Conservation (phyloP, 179 eudicot species). For the Sideroxylon spinosum region DNA sequence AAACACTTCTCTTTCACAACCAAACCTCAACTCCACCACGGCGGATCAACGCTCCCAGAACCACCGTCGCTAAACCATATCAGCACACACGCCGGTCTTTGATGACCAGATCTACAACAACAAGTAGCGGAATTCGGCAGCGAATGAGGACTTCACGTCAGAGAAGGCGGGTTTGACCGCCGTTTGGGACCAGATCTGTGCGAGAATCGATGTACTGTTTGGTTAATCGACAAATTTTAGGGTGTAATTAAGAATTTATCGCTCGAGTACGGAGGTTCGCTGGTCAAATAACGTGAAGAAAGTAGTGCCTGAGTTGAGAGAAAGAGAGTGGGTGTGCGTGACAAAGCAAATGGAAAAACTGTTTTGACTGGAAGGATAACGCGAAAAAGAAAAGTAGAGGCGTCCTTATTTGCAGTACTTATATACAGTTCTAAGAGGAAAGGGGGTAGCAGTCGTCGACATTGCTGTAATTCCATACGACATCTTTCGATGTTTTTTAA, state of each 20-base stretch:
- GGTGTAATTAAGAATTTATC: background rate
- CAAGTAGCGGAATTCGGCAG: background rate
- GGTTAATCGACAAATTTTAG: background rate
- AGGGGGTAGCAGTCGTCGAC: no score
- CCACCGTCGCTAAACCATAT: background rate
- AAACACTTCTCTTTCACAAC: background rate
- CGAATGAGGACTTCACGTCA: background rate
- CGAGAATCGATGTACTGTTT: background rate
- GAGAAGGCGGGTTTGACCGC: background rate
- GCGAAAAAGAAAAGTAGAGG: no score
- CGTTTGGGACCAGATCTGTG: slow-evolving; percentile 11
- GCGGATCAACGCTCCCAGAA: slow-evolving; percentile 13
- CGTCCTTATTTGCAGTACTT: no score
- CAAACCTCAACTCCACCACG: background rate
- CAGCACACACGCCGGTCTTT: background rate
- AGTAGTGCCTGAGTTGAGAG: no score
- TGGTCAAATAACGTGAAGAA: background rate
- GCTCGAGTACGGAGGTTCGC: background rate
- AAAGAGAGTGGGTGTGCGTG: no score
- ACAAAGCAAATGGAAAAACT: no score
- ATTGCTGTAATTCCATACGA: no score
- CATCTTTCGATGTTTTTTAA: no score
- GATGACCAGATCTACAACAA: slow-evolving; percentile 9
- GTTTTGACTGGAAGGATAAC: no score
- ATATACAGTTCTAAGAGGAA: no score